Evolutionary conservation across 2,329 filamentous ascomycete species (phyloP).

Genomic region (Grosmannia serpens): DNA sequence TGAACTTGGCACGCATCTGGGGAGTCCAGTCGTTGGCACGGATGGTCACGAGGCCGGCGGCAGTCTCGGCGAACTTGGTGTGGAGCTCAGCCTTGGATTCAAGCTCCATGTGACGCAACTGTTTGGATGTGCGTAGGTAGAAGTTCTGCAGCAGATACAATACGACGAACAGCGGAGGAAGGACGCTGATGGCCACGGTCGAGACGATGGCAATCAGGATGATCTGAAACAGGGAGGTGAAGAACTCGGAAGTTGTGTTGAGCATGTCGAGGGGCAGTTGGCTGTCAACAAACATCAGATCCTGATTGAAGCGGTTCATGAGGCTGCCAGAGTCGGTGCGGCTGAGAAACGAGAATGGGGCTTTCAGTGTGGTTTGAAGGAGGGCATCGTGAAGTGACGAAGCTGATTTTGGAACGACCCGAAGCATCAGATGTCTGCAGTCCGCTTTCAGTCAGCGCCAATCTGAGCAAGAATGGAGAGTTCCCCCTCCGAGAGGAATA

Average conservation of each 20-base stretch:
- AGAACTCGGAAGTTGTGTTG: constrained; percentile 18
- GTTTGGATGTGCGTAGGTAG: constrained; percentile 39
- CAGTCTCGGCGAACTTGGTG: constrained; percentile 29
- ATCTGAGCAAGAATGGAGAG: too few relatives aligned
- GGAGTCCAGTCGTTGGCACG: constrained; percentile 43
- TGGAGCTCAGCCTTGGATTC: constrained; percentile 38
- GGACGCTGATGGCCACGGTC: constrained; percentile 25
- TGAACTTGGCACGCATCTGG: constrained; percentile 29
- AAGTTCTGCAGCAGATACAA: constrained; percentile 33
- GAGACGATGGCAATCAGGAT: constrained; percentile 31
- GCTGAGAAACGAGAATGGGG: background rate
- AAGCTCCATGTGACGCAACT: constrained; percentile 38
- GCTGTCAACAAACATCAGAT: constrained; percentile 30
- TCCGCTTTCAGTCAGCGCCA: too few relatives aligned
- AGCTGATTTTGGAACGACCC: background rate
- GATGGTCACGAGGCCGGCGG: constrained; percentile 35
- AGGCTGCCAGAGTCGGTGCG: background rate
- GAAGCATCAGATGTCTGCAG: background rate
- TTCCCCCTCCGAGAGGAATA: too few relatives aligned
- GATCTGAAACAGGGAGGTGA: constrained; percentile 28
- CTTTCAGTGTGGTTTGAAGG: background rate
- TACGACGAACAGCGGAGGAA: constrained; percentile 28
- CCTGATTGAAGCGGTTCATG: constrained; percentile 24
- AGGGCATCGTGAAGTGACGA: background rate
- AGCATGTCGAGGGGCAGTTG: background rate